Base-by-base conservation (phyloP, 108 stramenopile genomes). In the Cyclostephanos invisitatus region DNA sequence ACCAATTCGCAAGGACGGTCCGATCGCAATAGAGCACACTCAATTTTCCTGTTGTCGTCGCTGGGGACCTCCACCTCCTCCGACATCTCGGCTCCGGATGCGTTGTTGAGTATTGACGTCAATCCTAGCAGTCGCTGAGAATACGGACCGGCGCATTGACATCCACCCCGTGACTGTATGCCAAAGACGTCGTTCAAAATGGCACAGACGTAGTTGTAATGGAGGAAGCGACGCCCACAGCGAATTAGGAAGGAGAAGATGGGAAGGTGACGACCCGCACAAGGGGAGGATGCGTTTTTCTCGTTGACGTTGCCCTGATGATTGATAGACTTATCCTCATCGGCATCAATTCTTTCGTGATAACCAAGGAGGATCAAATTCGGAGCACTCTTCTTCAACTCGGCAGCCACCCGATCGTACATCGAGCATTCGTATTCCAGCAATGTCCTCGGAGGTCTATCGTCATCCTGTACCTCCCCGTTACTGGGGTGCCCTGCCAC, bases 151-250 rank as follows among this genome's bases (percentile, higher is more conserved):
- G 96, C 91, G 70, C 97, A 98, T 80, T 91, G 91, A 71, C 97
- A 98, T 11, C 97, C 97, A 27, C 95, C 95, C 7, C 97, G 78
- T 35, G 82, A 84, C 86, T 99, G 99, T 54, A 99, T 96, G 5
- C 99, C 99, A 74, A 98, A 99, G 11, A 99, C 75, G 85, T 99
- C 99, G 72, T 97, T 97, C 29, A 98, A 82, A 28, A 98, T 75
- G 27, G 96, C 96, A 55, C 96, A 96, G 44, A 98, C 99, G 65
- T 96, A 98, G 66, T 97, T 97, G 80, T 95, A 98, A 72, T 99
- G 99, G 35, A 99, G 78, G 82, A 93, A 96, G 42, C 94, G 64
- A 18, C 25, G 68, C 7, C 91, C 90, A 49, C 83, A 91, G 21
- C 84, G 83, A 63, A 94, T 84, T 35, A 94, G 58, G 62, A 91